phyloP scores from a whole-genome alignment of 75 land plant genomes.

The Selaginella moellendorffii region DNA sequence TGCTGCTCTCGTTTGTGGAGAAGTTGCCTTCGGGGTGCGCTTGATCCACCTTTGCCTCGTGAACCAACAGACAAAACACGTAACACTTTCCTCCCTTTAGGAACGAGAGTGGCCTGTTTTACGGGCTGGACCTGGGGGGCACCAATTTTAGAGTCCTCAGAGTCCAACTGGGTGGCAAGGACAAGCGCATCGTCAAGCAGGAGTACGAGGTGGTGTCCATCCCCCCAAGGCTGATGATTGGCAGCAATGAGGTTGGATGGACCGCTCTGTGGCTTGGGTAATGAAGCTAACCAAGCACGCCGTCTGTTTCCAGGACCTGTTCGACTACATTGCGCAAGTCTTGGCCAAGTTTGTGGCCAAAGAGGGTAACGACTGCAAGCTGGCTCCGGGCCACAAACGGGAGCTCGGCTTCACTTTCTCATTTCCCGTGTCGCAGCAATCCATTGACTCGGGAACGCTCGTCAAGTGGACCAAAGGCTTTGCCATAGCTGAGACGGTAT shows the following conservation, averaged over 20 bases:
- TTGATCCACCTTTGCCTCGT: neutral
- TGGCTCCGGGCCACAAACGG: conserved; percentile 26
- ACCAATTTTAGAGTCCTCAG: conserved; percentile 55
- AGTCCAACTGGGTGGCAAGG: conserved; percentile 49
- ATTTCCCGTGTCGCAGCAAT: conserved; percentile 57
- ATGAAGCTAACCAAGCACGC: neutral
- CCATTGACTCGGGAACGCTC: conserved; percentile 46
- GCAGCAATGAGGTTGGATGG: conserved; percentile 47
- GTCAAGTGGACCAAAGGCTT: conserved; percentile 77
- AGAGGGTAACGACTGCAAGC: conserved; percentile 46
- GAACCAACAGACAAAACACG: neutral
- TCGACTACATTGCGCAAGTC: conserved; percentile 55
- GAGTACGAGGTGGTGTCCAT: conserved; percentile 41
- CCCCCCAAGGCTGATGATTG: conserved; percentile 49
- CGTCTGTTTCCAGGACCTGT: conserved; percentile 35
- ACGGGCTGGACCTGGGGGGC: conserved; percentile 68
- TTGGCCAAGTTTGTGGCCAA: conserved; percentile 31
- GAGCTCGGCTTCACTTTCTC: conserved; percentile 75
- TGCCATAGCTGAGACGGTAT: conserved; percentile 33
- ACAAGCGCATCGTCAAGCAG: conserved; percentile 18
- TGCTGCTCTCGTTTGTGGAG: conserved; percentile 74
- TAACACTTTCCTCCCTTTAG: conserved; percentile 16
- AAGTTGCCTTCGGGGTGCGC: conserved; percentile 66
- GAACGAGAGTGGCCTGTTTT: conserved; percentile 45
- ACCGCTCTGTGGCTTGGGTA: neutral